Base-by-base conservation (phyloP, 2,329 filamentous ascomycete species). In the Didymella segeticola region DNA sequence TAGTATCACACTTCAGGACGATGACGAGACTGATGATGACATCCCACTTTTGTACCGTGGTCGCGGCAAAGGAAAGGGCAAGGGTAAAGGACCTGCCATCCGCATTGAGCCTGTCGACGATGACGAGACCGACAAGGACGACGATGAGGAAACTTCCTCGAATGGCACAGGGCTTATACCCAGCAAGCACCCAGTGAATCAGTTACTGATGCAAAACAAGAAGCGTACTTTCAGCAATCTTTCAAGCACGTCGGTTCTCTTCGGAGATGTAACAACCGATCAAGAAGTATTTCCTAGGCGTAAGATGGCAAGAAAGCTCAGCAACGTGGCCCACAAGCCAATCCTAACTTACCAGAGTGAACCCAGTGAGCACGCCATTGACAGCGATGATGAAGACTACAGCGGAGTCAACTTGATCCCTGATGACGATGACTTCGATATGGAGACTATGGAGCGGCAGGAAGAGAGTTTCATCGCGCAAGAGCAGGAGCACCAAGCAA, bases 381-480 rank as follows among this genome's bases (percentile, higher is more conserved):
- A 72, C 43, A 71, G 64, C 49, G 71, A 75, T 43, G 73, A 75
- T 58, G 74, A 76, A 58, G 85, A 88, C 55, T 89, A 91, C 66
- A 85, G 83, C 47, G 88, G 86, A 30, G 88, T 96, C 55, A 89
- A 93, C 69, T 85, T 91, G 43, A 88, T 96, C 56, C 90, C 85
- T 62, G 90, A 93, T 64, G 69, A 72, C 36, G 88, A 86, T 10
- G 90, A 93, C 58, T 88, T 91, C 60, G 90, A 93, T 72, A 88
- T 93, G 73, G 85, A 89, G 61, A 85, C 90, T 80, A 85, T 93
- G 50, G 84, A 89, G 68, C 85, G 87, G 80, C 83, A 86, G 79
- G 90, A 95, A 83, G 90, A 92, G 78, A 82, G 86, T 73, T 85
- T 88, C 63, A 90, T 93, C 58, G 79, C 90, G 9, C 66, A 70